phyloP scores from a whole-genome alignment of 164 flowering plant genomes.

The Aristolochia californica region DNA sequence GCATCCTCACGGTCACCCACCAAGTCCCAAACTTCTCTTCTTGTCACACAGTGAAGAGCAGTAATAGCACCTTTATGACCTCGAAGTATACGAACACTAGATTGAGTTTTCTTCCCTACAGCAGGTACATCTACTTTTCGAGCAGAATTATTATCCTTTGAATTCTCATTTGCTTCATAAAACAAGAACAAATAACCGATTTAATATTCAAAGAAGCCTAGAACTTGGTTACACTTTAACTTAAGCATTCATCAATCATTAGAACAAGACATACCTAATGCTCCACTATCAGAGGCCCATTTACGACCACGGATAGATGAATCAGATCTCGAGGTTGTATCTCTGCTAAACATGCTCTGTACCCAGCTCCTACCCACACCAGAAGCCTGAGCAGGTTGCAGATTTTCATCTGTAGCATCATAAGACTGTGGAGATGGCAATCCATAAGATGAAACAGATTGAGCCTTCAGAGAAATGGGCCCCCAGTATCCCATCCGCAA shows the following conservation, averaged over 20 bases:
- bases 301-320: slow-evolving; percentile 71
- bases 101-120: slow-evolving; percentile 63
- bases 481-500: slow-evolving; percentile 86
- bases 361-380: slow-evolving; percentile 97
- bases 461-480: slow-evolving; percentile 49
- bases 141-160: slow-evolving; percentile 28
- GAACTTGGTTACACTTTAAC: background rate
- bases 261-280: slow-evolving; percentile 23
- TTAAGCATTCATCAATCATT: background rate
- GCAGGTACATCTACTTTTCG: slow-evolving; percentile 48
- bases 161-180: slow-evolving; percentile 57
- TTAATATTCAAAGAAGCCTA: background rate
- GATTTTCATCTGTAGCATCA: slow-evolving; percentile 45
- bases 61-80: slow-evolving; percentile 92
- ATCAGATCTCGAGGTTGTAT: slow-evolving; percentile 44
- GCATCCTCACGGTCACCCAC: slow-evolving; percentile 99
- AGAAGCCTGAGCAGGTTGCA: slow-evolving; percentile 90
- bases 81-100: slow-evolving; percentile 67
- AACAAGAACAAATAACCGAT: slow-evolving; percentile 10
- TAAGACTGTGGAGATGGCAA: slow-evolving; percentile 73
- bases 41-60: slow-evolving; percentile 92
- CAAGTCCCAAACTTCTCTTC: slow-evolving; percentile 97
- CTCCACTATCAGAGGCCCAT: slow-evolving; percentile 65
- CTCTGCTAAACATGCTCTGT: slow-evolving; percentile 98
- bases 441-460: slow-evolving; percentile 47